Percentiles rank a stretch among this genome's conserved stretches.
These are phyloP conservation scores for Tulasnella sp. DNA, from an alignment of 768 basidiomycete species.

Conservation along the genomic window DNA sequence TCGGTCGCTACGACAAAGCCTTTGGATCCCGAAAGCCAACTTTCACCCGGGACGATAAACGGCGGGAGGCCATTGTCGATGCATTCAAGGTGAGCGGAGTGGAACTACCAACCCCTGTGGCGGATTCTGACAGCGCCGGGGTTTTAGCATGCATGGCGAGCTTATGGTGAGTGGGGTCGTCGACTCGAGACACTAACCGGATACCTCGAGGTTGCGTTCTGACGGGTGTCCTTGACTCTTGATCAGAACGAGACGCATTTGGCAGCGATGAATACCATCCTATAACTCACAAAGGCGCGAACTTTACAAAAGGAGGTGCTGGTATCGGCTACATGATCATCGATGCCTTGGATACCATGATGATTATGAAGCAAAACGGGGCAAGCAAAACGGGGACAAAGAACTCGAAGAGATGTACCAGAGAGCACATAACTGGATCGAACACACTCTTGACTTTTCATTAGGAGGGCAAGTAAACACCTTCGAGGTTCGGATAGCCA, in stretches of 20 bases:
- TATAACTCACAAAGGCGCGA: slow-evolving; percentile 64
- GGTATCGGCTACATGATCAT: slow-evolving; percentile 87
- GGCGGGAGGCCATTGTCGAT: slow-evolving; percentile 65
- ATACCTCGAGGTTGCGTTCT: slow-evolving; percentile 8
- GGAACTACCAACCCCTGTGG: slow-evolving; percentile 10
- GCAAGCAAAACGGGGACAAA: slow-evolving; percentile 10
- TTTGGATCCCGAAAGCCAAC: slow-evolving; percentile 1
- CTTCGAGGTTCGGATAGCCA: slow-evolving; percentile 70
- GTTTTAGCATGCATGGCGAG: slow-evolving; percentile 73
- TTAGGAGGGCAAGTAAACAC: slow-evolving; percentile 76
- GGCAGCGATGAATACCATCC: slow-evolving; percentile 93
- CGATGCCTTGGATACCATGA: slow-evolving; percentile 83
- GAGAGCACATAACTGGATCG: slow-evolving; percentile 75
- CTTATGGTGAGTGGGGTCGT: slow-evolving; percentile 59
- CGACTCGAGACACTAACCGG: neutral
- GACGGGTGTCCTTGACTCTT: slow-evolving; percentile 29
- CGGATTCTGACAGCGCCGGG: slow-evolving; percentile 22
- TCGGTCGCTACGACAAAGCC: neutral
- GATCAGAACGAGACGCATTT: slow-evolving; percentile 79
- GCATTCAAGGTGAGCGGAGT: slow-evolving; percentile 66
- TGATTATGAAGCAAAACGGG: slow-evolving; percentile 56
- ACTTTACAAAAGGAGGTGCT: slow-evolving; percentile 64
- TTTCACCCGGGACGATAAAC: slow-evolving; percentile 47
- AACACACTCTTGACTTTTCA: slow-evolving; percentile 64
- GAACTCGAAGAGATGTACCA: slow-evolving; percentile 73